phyloP scores from a whole-genome alignment of 331 rosid genomes.

The Malus hybrid region DNA sequence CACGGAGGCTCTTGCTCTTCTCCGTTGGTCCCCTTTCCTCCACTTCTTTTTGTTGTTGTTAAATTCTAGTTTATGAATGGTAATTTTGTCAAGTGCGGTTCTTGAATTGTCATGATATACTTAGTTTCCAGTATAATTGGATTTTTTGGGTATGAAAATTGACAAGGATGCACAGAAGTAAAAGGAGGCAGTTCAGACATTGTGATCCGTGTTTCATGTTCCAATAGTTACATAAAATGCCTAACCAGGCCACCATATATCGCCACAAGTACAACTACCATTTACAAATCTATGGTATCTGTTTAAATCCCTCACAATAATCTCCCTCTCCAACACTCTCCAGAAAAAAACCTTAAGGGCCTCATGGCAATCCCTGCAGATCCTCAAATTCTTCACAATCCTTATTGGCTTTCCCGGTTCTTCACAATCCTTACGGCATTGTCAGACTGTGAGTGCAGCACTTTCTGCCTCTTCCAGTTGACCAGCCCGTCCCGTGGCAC shows the following conservation, averaged over 20 bases:
- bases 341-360: slow-evolving; percentile 50
- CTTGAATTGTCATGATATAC: neutral
- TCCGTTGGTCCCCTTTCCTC: neutral
- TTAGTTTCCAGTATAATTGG: too few relatives aligned
- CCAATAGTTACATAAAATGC: too few relatives aligned
- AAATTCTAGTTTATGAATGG: neutral
- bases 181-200: too few relatives aligned
- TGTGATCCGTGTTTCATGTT: too few relatives aligned
- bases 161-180: too few relatives aligned
- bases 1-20: neutral
- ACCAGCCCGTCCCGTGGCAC: slow-evolving; percentile 72
- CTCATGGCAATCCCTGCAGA: slow-evolving; percentile 76
- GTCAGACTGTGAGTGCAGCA: slow-evolving; percentile 27
- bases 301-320: slow-evolving; percentile 72
- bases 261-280: slow-evolving; percentile 62
- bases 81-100: neutral
- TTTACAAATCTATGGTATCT: slow-evolving; percentile 68
- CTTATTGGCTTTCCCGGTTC: slow-evolving; percentile 53
- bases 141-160: too few relatives aligned
- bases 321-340: slow-evolving; percentile 59
- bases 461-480: slow-evolving; percentile 56
- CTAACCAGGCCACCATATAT: slow-evolving; percentile 6
- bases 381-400: slow-evolving; percentile 82
- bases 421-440: slow-evolving; percentile 44
- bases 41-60: too few relatives aligned